Base-by-base conservation (phyloP, 169 alveolate species). In the Cyclospora cayetanensis region DNA sequence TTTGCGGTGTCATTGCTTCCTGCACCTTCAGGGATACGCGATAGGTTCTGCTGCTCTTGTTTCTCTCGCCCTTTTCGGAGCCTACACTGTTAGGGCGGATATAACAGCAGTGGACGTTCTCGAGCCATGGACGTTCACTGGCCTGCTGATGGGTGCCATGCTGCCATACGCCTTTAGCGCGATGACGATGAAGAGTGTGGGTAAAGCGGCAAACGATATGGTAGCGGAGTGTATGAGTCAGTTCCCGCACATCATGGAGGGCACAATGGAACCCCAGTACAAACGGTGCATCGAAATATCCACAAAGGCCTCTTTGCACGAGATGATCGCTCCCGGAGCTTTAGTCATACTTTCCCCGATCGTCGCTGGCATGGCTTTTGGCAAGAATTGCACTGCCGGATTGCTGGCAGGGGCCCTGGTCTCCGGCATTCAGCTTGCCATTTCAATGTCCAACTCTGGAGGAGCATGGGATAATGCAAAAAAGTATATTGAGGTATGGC, bases 381-480 rank as follows among this genome's bases (percentile, higher is more conserved):
- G 99, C 65, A 95, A 96, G 60, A 83, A 94, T 77, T 97, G 97
- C 68, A 97, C 97, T 25, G 97, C 98, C 79, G 99, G 98, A 27
- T 94, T 97, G 41, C 95, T 97, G 55, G 96, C 98, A 76, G 99
- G 99, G 9, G 96, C 98, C 76, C 95, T 98, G 43, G 96, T 96
- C 80, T 95, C 97, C 37, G 97, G 98, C 41, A 95, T 96, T 68
- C 97, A 94, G 90, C 96, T 97, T 95, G 98, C 98, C 31, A 95
- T 97, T 90, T 95, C 97, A 50, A 92, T 96, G 91, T 92, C 97
- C 53, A 96, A 96, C 94, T 80, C 98, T 12, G 99, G 99, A 39
- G 98, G 99, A 41, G 98, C 99, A 5, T 97, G 98, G 98, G 99
- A 97, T 93, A 97, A 97, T 93, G 96, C 98, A 35, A 96, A 97